Evolutionary conservation across 768 basidiomycete genomes (phyloP).

Genomic region (Tylopilus vinaceipallidus): DNA sequence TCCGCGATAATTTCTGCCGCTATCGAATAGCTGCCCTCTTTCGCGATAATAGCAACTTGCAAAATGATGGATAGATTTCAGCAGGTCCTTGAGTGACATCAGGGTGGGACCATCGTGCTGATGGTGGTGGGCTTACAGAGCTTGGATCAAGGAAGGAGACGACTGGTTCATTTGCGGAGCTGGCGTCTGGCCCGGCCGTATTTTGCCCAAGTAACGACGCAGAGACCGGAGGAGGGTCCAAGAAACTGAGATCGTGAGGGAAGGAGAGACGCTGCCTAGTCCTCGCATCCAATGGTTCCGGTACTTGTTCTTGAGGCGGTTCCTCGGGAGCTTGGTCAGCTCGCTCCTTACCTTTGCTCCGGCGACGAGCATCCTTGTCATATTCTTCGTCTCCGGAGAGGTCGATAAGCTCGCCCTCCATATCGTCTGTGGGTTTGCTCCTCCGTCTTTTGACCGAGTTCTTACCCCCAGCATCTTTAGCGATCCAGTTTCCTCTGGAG

Average conservation of each 20-base stretch:
- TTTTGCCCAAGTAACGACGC: slow-evolving; percentile 12
- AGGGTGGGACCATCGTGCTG: not conserved
- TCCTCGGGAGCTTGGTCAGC: slow-evolving; percentile 13
- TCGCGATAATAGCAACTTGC: slow-evolving; percentile 58
- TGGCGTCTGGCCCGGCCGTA: slow-evolving; percentile 1
- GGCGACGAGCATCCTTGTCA: slow-evolving; percentile 10
- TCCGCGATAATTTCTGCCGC: slow-evolving; percentile 44
- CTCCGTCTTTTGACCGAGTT: slow-evolving; percentile 39
- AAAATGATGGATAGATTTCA: slow-evolving; percentile 53
- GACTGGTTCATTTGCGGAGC: slow-evolving; percentile 7
- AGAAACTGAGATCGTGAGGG: slow-evolving; percentile 50
- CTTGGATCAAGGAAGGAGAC: slow-evolving; percentile 41
- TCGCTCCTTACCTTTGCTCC: slow-evolving; percentile 27
- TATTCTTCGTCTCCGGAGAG: slow-evolving; percentile 21
- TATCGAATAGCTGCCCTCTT: slow-evolving; percentile 56
- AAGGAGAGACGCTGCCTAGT: slow-evolving; percentile 47
- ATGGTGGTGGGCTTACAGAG: slow-evolving; percentile 41
- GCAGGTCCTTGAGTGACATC: slow-evolving; percentile 41
- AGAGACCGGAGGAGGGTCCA: slow-evolving; percentile 35
- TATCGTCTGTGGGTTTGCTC: slow-evolving; percentile 23
- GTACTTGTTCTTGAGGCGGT: slow-evolving; percentile 11
- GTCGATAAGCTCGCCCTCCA: slow-evolving; percentile 24
- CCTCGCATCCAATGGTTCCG: slow-evolving; percentile 18
- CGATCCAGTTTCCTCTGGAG: slow-evolving; percentile 62
- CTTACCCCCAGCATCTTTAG: slow-evolving; percentile 60